Conservation (phyloP, 257 asterid genomes). For the Capsicum baccatum region DNA sequence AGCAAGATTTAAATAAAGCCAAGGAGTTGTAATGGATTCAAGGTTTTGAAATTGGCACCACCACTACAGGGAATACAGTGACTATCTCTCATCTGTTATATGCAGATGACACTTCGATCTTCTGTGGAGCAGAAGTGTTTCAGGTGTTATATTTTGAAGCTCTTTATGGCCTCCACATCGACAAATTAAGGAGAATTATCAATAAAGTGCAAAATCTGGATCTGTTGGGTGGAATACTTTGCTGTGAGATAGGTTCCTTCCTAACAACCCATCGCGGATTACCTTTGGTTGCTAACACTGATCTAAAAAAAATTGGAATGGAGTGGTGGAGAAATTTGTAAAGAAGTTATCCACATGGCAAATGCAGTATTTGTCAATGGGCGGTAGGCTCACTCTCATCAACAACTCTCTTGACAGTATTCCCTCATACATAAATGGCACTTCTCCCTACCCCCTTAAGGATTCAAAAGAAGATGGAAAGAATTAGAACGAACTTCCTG, state of each 20-base stretch:
- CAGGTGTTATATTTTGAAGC: neutral
- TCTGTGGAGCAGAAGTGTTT: neutral
- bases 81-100: neutral
- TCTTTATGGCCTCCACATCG: neutral
- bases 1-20: neutral
- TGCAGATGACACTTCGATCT: neutral
- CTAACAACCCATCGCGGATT: neutral
- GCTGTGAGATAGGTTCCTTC: neutral
- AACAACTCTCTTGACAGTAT: neutral
- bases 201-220: constrained; percentile 3
- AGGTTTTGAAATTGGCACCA: constrained; percentile 3
- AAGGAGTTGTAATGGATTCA: neutral
- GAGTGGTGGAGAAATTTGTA: neutral
- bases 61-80: neutral
- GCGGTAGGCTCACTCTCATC: constrained; percentile 15
- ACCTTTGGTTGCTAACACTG: neutral
- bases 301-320: neutral
- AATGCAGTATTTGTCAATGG: constrained; percentile 5
- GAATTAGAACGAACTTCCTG: neutral
- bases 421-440: neutral
- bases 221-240: neutral
- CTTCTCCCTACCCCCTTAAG: neutral
- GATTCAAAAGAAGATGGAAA: neutral
- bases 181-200: neutral
- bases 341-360: neutral